phyloP scores from a whole-genome alignment of 2,329 filamentous ascomycete species.

The Calonectria pauciramosa region DNA sequence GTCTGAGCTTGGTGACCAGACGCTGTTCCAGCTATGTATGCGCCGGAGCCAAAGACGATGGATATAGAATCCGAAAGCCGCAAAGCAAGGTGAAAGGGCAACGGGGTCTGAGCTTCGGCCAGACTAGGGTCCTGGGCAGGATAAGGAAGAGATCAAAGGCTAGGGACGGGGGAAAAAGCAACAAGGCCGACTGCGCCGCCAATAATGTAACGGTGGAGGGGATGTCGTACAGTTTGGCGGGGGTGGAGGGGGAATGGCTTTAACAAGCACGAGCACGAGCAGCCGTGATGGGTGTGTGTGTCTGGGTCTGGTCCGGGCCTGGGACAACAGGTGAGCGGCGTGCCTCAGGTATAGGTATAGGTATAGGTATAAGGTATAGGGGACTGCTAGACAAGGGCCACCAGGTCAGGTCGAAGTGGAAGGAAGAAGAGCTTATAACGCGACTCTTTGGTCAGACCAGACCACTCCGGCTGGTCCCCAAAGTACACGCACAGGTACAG shows the following conservation, averaged over 20 bases:
- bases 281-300: neutral
- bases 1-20: neutral
- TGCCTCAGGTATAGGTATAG: conserved; percentile 4
- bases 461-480: neutral
- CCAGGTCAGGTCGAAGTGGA: neutral
- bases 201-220: conserved; percentile 17
- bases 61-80: neutral
- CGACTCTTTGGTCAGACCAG: conserved; percentile 5
- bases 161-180: neutral
- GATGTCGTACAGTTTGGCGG: conserved; percentile 16
- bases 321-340: conserved; percentile 1
- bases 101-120: neutral
- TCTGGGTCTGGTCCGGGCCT: conserved; percentile 16
- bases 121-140: neutral
- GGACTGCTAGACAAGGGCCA: neutral
- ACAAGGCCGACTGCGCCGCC: conserved; percentile 14
- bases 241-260: conserved; percentile 11
- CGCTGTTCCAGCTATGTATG: neutral
- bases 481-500: neutral
- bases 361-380: neutral
- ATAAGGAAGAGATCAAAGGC: conserved; percentile 15
- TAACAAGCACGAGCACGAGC: neutral
- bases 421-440: neutral
- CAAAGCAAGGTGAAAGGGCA: neutral
- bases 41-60: neutral